Conservation (phyloP, 2,329 filamentous ascomycete species). For the Penicillium rolfsii region DNA sequence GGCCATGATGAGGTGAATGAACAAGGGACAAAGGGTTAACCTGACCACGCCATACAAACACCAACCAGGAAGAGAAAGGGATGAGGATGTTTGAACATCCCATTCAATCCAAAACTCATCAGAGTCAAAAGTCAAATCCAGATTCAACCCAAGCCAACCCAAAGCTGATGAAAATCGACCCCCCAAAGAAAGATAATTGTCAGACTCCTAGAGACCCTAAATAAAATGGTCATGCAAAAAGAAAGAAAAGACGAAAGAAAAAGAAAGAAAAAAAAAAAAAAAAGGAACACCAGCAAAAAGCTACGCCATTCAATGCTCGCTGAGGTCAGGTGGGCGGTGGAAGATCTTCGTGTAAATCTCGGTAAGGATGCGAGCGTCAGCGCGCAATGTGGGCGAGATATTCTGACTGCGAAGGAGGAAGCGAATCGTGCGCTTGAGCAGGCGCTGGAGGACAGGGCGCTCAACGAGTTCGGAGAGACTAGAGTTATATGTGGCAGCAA, state of each 20-base stretch:
- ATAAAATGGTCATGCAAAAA: not conserved
- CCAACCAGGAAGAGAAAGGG: not conserved
- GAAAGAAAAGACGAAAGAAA: not conserved
- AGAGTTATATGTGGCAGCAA: constrained; percentile 78
- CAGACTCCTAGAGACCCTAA: not conserved
- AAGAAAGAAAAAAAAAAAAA: not conserved
- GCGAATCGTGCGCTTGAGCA: constrained; percentile 73
- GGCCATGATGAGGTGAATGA: not conserved
- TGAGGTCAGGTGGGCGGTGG: constrained; percentile 35
- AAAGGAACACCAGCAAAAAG: not conserved
- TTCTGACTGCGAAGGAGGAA: constrained; percentile 73
- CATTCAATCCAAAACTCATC: not conserved
- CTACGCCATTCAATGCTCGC: not conserved
- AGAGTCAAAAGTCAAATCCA: not conserved
- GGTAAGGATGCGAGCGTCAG: constrained; percentile 74
- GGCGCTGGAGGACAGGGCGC: constrained; percentile 56
- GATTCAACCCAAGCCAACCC: not conserved
- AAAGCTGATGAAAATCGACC: not conserved
- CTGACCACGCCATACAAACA: not conserved
- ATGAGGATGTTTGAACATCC: not conserved
- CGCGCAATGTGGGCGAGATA: constrained; percentile 73
- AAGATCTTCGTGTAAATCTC: constrained; percentile 53
- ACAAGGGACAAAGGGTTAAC: not conserved
- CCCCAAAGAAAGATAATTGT: not conserved
- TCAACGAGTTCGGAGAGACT: constrained; percentile 64